Evolutionary conservation across 1,139 yeast genomes (phyloP).

Genomic region (Magnusiomyces fungicola): DNA sequence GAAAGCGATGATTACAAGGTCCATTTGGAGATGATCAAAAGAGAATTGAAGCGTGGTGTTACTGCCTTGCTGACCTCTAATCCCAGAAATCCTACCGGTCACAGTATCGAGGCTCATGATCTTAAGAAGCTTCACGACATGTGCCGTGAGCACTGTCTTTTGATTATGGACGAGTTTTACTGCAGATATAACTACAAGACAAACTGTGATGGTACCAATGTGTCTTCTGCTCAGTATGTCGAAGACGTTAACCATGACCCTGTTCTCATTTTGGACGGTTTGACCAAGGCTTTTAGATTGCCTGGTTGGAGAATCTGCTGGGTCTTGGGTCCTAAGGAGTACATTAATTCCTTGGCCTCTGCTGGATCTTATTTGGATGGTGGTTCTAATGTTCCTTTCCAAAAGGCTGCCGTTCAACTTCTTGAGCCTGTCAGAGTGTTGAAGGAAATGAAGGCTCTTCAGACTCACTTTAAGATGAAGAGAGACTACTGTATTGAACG

Average conservation of each 20-base stretch:
- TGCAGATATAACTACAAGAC: constrained; percentile 58
- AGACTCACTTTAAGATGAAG: constrained; percentile 53
- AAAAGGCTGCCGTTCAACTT: constrained; percentile 54
- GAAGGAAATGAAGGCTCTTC: constrained; percentile 54
- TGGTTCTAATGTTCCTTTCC: constrained; percentile 60
- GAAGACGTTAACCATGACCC: constrained; percentile 57
- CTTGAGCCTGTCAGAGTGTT: constrained; percentile 47
- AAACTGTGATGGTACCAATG: constrained; percentile 49
- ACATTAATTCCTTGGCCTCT: constrained; percentile 50
- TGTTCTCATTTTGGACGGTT: constrained; percentile 55
- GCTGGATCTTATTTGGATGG: constrained; percentile 64
- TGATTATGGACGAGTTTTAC: constrained; percentile 64
- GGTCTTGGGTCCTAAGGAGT: constrained; percentile 61
- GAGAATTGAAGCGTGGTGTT: constrained; percentile 55
- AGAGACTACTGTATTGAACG: constrained; percentile 52
- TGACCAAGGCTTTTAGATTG: constrained; percentile 57
- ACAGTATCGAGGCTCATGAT: constrained; percentile 47
- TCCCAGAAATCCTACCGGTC: constrained; percentile 65
- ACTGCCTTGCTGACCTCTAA: constrained; percentile 54
- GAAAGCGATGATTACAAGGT: constrained; percentile 56
- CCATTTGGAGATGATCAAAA: constrained; percentile 48
- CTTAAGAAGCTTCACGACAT: constrained; percentile 47
- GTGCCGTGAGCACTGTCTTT: constrained; percentile 51
- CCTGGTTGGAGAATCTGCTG: constrained; percentile 70
- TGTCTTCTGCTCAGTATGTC: constrained; percentile 49